Evolutionary conservation across 345 rosid species (phyloP), one percentile per base, ranked within the genome.

Genomic region (Ceriops zippeliana): DNA sequence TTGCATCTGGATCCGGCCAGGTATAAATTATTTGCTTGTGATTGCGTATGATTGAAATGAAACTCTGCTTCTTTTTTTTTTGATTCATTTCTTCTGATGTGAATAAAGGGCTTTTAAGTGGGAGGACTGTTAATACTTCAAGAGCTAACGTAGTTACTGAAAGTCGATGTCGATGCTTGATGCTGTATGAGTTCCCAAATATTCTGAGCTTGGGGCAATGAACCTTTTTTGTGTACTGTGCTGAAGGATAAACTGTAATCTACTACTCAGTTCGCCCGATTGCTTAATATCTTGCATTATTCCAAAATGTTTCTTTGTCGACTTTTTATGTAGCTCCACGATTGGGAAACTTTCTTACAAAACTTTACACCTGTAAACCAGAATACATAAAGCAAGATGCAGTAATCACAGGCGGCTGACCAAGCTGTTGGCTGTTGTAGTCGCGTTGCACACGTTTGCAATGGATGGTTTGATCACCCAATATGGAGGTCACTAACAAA

Each of bases 61-160:
- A 65, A 52, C 59, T 66, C 15, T 34, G 68, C 16, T 53, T 62
- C 46, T 67, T 58, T 57, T 7, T 34, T 62, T 53, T 67, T 58
- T 57, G 38, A 62, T 73, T 73, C 67, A 26, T 73, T 60, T 31
- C 42, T 62, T 69, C 28, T 15, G 58, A 68, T 69, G 32, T 73
- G 75, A 73, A 76, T 80, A 70, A 80, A 69, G 24, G 26, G 32
- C 17, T 59, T 26, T 35, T 35, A 75, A 52, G 66, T 65, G 77
- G 52, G 59, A 67, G 54, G 28, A 60, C 59, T 59, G 17, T 62
- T 62, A 47, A 28, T 20, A 30, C 27, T 46, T 3, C 13, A 21
- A 53, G 46, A 6, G 51, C 10, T 21, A 35, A 16, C 22, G 22
- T 24, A 37, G 52, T 22, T 65, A 28, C 42, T 35, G 52, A 35